Conservation (phyloP, 1,284 basidiomycete species). For the Phaffia rhodozyma region DNA sequence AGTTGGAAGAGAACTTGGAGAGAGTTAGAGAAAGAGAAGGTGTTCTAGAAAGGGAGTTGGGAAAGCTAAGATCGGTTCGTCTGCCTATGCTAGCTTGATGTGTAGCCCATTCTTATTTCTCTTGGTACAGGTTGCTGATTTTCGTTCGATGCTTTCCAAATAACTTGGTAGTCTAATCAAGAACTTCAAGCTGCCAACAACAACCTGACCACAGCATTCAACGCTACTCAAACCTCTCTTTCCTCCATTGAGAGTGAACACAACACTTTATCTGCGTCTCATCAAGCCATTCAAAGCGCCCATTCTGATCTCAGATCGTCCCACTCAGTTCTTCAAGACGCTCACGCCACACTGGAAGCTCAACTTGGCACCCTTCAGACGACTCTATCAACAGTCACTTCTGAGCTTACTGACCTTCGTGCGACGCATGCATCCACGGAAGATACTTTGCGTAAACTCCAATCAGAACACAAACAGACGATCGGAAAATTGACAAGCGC, state of each 20-base stretch:
- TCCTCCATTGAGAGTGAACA: constrained; percentile 20
- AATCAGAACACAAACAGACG: constrained; percentile 19
- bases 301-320: constrained; percentile 3
- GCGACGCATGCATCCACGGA: not conserved
- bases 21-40: constrained; percentile 31
- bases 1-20: constrained; percentile 25
- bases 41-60: constrained; percentile 32
- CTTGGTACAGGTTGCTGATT: not conserved
- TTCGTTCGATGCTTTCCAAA: not conserved
- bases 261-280: constrained; percentile 18
- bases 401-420: not conserved
- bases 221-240: constrained; percentile 9
- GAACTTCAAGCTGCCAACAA: not conserved
- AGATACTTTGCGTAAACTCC: not conserved
- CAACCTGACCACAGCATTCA: not conserved
- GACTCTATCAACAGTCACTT: not conserved
- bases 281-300: constrained; percentile 16
- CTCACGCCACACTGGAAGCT: constrained; percentile 16
- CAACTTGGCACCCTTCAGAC: constrained; percentile 20
- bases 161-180: no score
- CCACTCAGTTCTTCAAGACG: not conserved
- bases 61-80: constrained; percentile 30
- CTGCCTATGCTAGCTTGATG: no score
- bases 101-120: not conserved
- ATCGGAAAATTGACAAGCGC: constrained; percentile 12